A percentile compares a stretch with the other conserved stretches of the same genome.
Conservation (phyloP, 345 rosid species). For the Acer saccharum region DNA sequence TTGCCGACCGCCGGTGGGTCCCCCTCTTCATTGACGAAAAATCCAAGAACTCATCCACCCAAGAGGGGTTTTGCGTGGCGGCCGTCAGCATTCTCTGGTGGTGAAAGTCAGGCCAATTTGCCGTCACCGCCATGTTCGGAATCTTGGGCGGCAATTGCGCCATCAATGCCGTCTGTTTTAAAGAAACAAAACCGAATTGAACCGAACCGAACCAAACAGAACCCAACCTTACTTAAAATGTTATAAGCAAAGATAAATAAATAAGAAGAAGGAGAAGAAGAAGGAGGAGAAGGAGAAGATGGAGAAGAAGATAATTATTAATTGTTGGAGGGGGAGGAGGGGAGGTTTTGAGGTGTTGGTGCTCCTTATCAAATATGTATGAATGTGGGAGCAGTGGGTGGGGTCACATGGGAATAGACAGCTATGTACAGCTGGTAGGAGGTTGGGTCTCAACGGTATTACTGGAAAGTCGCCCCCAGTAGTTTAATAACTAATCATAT, state of each 20-base stretch:
- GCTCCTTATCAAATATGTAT: slow-evolving; percentile 7
- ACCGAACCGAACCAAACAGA: too few relatives aligned
- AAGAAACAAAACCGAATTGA: not conserved
- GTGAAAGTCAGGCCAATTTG: slow-evolving; percentile 76
- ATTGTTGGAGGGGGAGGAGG: not conserved
- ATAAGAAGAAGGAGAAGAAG: slow-evolving; percentile 9
- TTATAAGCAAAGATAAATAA: too few relatives aligned
- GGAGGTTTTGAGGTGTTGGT: not conserved
- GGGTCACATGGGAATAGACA: slow-evolving; percentile 76
- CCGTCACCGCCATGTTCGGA: slow-evolving; percentile 62
- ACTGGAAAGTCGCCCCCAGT: slow-evolving; percentile 67
- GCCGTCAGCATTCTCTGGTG: slow-evolving; percentile 43
- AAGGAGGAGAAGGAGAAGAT: not conserved
- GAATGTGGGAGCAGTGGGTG: slow-evolving; percentile 35
- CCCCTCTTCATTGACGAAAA: slow-evolving; percentile 66
- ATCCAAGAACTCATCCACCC: slow-evolving; percentile 91
- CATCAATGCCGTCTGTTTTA: slow-evolving; percentile 30
- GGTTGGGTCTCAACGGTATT: slow-evolving; percentile 70
- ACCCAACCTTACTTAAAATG: too few relatives aligned
- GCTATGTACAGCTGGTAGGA: slow-evolving; percentile 77
- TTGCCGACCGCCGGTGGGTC: slow-evolving; percentile 72
- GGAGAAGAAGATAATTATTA: slow-evolving; percentile 15
- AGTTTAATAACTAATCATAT: slow-evolving; percentile 37
- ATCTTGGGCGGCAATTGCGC: slow-evolving; percentile 95
- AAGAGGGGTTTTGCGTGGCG: slow-evolving; percentile 50